Evolutionary conservation across 495 filamentous ascomycete species (phyloP).

Genomic region (Neurospora sp.): DNA sequence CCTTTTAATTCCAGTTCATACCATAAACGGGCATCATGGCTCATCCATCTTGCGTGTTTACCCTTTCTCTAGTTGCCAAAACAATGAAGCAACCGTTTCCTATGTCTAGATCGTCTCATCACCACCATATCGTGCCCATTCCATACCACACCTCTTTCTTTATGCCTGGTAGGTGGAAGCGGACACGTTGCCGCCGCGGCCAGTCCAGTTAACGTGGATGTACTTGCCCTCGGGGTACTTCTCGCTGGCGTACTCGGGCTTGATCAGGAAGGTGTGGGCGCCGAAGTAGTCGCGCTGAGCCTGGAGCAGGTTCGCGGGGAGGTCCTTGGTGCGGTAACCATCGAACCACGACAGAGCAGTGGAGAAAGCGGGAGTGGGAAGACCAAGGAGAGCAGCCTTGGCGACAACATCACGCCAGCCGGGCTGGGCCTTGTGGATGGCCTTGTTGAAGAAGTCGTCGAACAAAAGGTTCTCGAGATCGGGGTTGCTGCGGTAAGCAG

Average conservation of each 20-base stretch:
- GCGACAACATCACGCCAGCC: conserved; percentile 93
- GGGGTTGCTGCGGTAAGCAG: conserved; percentile 86
- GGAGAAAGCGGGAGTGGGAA: conserved; percentile 90
- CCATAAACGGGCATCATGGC: neutral
- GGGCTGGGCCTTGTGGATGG: conserved; percentile 89
- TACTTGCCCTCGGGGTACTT: conserved; percentile 82
- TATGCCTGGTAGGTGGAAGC: conserved; percentile 97
- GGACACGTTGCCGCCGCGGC: conserved; percentile 89
- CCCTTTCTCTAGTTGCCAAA: neutral
- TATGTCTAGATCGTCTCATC: neutral
- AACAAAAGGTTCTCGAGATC: conserved; percentile 97
- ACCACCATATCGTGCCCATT: neutral
- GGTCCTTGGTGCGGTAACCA: conserved; percentile 87
- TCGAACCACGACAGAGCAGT: conserved; percentile 97
- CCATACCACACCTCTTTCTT: conserved; percentile 14
- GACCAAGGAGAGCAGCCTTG: conserved; percentile 86
- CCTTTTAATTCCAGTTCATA: neutral
- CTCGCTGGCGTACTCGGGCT: conserved; percentile 75
- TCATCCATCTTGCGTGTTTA: neutral
- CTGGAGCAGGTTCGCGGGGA: conserved; percentile 95
- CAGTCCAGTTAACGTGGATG: conserved; percentile 99
- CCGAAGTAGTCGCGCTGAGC: conserved; percentile 99
- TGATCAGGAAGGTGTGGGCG: conserved; percentile 96
- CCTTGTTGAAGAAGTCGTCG: conserved; percentile 98
- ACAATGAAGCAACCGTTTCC: neutral